These are phyloP conservation scores for Sphagnum magellanicum DNA, from an alignment of 228 moss, liverwort and hornwort genomes.

Conservation along the genomic window DNA sequence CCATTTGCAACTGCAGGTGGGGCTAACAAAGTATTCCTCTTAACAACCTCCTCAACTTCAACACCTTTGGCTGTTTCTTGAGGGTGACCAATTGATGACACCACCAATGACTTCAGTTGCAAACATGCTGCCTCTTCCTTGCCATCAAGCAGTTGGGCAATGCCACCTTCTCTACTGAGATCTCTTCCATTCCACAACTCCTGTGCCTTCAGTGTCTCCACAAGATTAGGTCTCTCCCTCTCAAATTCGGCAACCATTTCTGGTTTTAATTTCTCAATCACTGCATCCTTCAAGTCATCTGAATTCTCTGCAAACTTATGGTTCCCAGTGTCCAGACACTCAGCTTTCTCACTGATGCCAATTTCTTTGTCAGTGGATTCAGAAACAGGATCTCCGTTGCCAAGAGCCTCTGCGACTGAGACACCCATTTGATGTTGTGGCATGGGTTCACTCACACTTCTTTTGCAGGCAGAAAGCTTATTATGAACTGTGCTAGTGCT, in stretches of 20 bases:
- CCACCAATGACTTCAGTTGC: constrained; percentile 31
- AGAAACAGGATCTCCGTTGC: no score
- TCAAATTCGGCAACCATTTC: constrained; percentile 7
- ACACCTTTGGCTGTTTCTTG: constrained; percentile 46
- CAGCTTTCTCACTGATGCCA: constrained; percentile 20
- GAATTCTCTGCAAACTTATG: constrained; percentile 7
- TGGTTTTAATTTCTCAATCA: not conserved
- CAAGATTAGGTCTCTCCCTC: constrained; percentile 16
- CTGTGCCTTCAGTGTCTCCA: constrained; percentile 35
- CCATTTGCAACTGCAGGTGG: constrained; percentile 32
- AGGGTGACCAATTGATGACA: constrained; percentile 33
- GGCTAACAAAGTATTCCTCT: constrained; percentile 39
- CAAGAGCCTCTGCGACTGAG: no score
- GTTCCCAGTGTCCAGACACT: constrained; percentile 7
- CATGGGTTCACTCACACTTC: constrained; percentile 10
- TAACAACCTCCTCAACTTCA: constrained; percentile 41
- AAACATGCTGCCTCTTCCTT: constrained; percentile 31
- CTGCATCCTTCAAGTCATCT: constrained; percentile 12
- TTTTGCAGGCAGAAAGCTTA: not conserved
- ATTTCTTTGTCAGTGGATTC: constrained; percentile 27
- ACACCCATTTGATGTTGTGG: not conserved
- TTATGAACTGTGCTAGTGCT: no score
- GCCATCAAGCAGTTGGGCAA: not conserved
- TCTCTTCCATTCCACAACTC: constrained; percentile 47
- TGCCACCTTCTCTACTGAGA: constrained; percentile 8